phyloP scores from a whole-genome alignment of 2,329 filamentous ascomycete species.

The Penicillium sp. region DNA sequence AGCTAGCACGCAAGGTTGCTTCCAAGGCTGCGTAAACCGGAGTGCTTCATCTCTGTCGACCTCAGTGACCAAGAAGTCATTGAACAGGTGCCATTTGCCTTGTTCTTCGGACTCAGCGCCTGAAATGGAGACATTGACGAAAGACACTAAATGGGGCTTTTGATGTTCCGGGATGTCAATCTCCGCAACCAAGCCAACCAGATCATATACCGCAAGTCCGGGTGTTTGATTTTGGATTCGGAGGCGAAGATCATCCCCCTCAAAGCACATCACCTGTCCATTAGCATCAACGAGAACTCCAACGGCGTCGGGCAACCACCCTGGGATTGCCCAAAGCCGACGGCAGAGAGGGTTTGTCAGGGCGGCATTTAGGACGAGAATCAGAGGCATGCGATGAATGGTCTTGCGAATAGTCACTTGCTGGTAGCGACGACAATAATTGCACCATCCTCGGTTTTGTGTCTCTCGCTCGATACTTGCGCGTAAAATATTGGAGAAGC shows the following conservation, averaged over 20 bases:
- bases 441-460: slow-evolving; percentile 89
- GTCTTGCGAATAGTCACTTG: slow-evolving; percentile 81
- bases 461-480: slow-evolving; percentile 86
- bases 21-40: slow-evolving; percentile 88
- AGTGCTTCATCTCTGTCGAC: slow-evolving; percentile 80
- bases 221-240: slow-evolving; percentile 77
- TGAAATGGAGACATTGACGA: slow-evolving; percentile 71
- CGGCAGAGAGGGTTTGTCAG: slow-evolving; percentile 70
- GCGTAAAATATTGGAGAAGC: slow-evolving; percentile 90
- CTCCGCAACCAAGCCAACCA: slow-evolving; percentile 85
- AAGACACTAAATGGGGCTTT: slow-evolving; percentile 85
- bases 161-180: slow-evolving; percentile 83
- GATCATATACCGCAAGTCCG: slow-evolving; percentile 82
- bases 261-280: slow-evolving; percentile 92
- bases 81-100: slow-evolving; percentile 92
- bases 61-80: slow-evolving; percentile 88
- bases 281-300: slow-evolving; percentile 79
- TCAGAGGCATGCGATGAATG: slow-evolving; percentile 75
- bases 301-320: slow-evolving; percentile 91
- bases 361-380: slow-evolving; percentile 84
- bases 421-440: slow-evolving; percentile 86
- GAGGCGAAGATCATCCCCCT: slow-evolving; percentile 81
- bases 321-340: slow-evolving; percentile 77
- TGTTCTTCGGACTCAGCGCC: slow-evolving; percentile 51
- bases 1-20: slow-evolving; percentile 80